Conservation (phyloP, 495 filamentous ascomycete genomes). For the Penicillium simplicissimum region DNA sequence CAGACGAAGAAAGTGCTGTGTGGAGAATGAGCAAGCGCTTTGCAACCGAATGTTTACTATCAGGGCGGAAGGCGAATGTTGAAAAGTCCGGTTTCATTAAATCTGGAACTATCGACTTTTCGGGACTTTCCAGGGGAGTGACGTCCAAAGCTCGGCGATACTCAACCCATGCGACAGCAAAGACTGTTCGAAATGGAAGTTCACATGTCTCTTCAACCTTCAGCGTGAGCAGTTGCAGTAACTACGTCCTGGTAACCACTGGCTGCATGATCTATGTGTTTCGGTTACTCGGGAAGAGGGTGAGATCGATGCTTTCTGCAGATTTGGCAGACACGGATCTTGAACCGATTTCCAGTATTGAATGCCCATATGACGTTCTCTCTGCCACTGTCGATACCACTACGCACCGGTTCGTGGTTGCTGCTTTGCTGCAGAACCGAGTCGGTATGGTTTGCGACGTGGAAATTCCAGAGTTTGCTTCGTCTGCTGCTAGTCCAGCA, state of each 20-base stretch:
- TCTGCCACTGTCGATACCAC: conserved; percentile 67
- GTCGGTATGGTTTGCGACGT: conserved; percentile 66
- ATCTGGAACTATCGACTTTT: conserved; percentile 38
- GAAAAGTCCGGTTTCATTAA: conserved; percentile 46
- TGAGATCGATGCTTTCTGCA: conserved; percentile 8
- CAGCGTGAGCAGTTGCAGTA: conserved; percentile 60
- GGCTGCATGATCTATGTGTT: conserved; percentile 65
- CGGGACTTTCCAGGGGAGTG: conserved; percentile 25
- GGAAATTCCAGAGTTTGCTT: conserved; percentile 9
- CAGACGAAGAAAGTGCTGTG: conserved; percentile 39
- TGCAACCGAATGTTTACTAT: conserved; percentile 60
- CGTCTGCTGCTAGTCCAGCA: conserved; percentile 9
- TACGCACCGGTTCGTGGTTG: conserved; percentile 56
- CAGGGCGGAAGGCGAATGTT: conserved; percentile 49
- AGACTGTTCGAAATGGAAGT: background rate
- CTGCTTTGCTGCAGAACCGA: conserved; percentile 61
- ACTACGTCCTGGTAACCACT: conserved; percentile 58
- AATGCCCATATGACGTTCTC: conserved; percentile 60
- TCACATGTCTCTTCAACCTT: conserved; percentile 37
- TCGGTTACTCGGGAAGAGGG: conserved; percentile 40
- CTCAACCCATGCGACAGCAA: background rate
- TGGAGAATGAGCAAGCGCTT: conserved; percentile 62
- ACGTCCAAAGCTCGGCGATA: conserved; percentile 14
- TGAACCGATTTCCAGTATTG: conserved; percentile 51
- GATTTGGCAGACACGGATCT: conserved; percentile 33